Conservation (phyloP, 2,329 filamentous ascomycete species). For the Sarocladium kiliense region DNA sequence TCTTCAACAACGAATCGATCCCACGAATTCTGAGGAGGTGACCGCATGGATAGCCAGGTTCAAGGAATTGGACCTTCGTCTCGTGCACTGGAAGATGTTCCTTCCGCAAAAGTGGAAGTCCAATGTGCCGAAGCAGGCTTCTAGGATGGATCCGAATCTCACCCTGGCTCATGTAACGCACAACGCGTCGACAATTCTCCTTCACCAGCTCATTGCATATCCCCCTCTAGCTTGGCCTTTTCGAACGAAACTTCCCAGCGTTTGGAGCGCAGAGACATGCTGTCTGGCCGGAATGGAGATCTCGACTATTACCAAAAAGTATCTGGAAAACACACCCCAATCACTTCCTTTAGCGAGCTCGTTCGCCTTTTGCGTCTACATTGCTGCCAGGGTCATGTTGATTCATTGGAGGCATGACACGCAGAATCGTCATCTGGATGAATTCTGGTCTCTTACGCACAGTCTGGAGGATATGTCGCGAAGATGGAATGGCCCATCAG, state of each 20-base stretch:
- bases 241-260: constrained; percentile 27
- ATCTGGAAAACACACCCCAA: constrained; percentile 27
- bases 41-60: constrained; percentile 36
- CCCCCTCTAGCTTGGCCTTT: constrained; percentile 24
- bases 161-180: constrained; percentile 40
- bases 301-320: constrained; percentile 34
- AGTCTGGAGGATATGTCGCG: constrained; percentile 18
- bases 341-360: constrained; percentile 26
- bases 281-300: constrained; percentile 35
- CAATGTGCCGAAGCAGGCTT: constrained; percentile 18
- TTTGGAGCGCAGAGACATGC: constrained; percentile 38
- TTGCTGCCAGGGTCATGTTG: constrained; percentile 33
- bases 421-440: constrained; percentile 15
- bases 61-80: constrained; percentile 37
- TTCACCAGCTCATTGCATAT: constrained; percentile 40
- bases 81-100: constrained; percentile 37
- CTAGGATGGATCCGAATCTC: constrained; percentile 29
- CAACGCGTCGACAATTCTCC: constrained; percentile 39
- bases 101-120: constrained; percentile 31
- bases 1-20: constrained; percentile 33
- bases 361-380: constrained; percentile 37
- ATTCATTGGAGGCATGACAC: constrained; percentile 23
- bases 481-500: constrained; percentile 14
- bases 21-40: constrained; percentile 28
- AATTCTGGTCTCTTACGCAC: constrained; percentile 19